Percentiles rank a stretch among this genome's conserved stretches.
Evolutionary conservation across 2,329 filamentous ascomycete species (phyloP).

Genomic region (Peltaster fructicola): DNA sequence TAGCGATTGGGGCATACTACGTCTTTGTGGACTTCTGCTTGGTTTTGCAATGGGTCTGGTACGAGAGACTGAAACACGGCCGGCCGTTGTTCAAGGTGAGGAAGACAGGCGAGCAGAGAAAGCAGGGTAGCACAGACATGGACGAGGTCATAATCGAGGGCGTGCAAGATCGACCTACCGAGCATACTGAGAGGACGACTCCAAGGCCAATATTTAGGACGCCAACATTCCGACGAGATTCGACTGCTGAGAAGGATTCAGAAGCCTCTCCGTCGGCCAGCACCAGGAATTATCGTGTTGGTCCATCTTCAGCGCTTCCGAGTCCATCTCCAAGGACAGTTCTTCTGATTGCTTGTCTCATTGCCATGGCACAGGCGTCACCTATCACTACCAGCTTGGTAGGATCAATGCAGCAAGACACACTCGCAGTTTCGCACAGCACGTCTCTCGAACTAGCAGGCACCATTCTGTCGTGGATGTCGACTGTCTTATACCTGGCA

Average conservation of each 20-base stretch:
- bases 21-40: constrained; percentile 46
- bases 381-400: constrained; percentile 8
- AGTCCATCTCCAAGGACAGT: constrained; percentile 9
- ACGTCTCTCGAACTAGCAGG: constrained; percentile 28
- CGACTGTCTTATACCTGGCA: constrained; percentile 38
- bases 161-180: constrained; percentile 8
- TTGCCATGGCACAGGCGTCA: constrained; percentile 24
- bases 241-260: constrained; percentile 7
- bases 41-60: constrained; percentile 48
- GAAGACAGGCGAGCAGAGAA: constrained; percentile 8
- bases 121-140: constrained; percentile 8
- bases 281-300: too few species aligned
- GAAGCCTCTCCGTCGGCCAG: too few species aligned
- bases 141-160: constrained; percentile 18
- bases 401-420: too few species aligned
- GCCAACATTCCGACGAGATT: constrained; percentile 14
- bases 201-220: constrained; percentile 16
- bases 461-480: constrained; percentile 37
- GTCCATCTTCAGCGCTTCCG: too few species aligned
- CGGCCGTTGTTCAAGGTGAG: constrained; percentile 24
- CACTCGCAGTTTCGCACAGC: constrained; percentile 6
- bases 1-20: constrained; percentile 48
- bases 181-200: constrained; percentile 5
- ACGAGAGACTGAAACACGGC: constrained; percentile 37
- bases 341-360: constrained; percentile 20